Evolutionary conservation across 768 basidiomycete genomes (phyloP), one percentile per base, ranked within the genome.

Genomic region (Trametes maxima): DNA sequence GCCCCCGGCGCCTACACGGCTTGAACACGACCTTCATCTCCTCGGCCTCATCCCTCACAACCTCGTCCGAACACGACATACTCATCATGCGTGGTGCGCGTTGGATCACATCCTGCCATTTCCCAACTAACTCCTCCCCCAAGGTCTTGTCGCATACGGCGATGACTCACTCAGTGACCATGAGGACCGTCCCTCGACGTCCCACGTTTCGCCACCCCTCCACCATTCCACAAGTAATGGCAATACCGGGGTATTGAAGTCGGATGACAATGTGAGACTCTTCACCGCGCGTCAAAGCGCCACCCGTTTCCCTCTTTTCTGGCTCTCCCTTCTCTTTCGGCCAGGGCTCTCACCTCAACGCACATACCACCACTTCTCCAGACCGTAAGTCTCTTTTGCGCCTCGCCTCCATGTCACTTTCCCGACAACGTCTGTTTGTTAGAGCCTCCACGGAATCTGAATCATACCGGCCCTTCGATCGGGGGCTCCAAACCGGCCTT

Each of bases 291-390:
- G 66, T 64, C 68, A n/a, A 66, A 71, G 62, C 75, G 68, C 65
- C 65, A 58, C 64, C 74, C 74, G 79, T 85, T 87, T 87, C 84
- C 85, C 86, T 85, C 78, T 81, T 82, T 83, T 78, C 77, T 84
- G 78, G 82, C 81, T 79, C 72, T 73, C 74, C 77, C 53, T 82
- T 86, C 81, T 78, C 73, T 78, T 75, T 82, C 70, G 84, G 85
- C 78, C 80, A 89, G 88, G 86, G 86, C 79, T 53, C 58, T 19
- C 47, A 63, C 54, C 57, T 63, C 24, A 64, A 63, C 25, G 22
- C 49, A 3, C 61, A 16, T 25, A 36, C 67, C 64, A 75, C 76
- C 71, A 63, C 58, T 56, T 63, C 75, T 56, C 69, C 79, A 74
- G 83, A 80, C 54, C 66, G 83, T 85, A 57, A 62, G 79, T 73